A percentile compares a stretch with the other conserved stretches of the same genome.
phyloP scores from a whole-genome alignment of 371 early-diverging fungal genomes.

The Saksenaea vasiformis region DNA sequence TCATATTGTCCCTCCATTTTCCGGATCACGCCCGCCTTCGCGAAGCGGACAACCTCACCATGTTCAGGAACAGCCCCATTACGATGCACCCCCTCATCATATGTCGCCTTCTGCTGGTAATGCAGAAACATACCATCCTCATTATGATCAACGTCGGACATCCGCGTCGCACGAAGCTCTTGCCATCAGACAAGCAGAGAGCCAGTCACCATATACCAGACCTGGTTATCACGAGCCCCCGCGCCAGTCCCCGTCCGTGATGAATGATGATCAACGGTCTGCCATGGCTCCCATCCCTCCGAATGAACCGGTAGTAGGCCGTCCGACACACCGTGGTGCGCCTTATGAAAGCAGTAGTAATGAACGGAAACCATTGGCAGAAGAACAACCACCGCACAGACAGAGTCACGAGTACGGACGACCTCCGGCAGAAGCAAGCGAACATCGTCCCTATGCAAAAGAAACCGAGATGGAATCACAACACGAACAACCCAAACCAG shows the following conservation, averaged over 20 bases:
- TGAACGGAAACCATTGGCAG: background rate
- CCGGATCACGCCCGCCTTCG: background rate
- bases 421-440: background rate
- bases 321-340: background rate
- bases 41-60: conserved; percentile 2
- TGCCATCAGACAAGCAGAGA: background rate
- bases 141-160: conserved; percentile 19
- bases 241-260: background rate
- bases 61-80: conserved; percentile 6
- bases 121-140: conserved; percentile 15
- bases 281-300: background rate
- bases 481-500: background rate
- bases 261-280: background rate
- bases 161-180: conserved; percentile 20
- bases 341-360: background rate
- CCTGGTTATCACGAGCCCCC: background rate
- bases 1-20: background rate
- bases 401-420: background rate
- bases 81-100: conserved; percentile 14
- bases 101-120: conserved; percentile 20
- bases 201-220: conserved; percentile 3
- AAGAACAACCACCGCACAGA: background rate
- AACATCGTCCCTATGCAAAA: background rate
- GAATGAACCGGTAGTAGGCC: background rate
- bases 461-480: conserved; percentile 3